Conservation (phyloP, 2,329 filamentous ascomycete species). For the Clarireedia homoeocarpa region DNA sequence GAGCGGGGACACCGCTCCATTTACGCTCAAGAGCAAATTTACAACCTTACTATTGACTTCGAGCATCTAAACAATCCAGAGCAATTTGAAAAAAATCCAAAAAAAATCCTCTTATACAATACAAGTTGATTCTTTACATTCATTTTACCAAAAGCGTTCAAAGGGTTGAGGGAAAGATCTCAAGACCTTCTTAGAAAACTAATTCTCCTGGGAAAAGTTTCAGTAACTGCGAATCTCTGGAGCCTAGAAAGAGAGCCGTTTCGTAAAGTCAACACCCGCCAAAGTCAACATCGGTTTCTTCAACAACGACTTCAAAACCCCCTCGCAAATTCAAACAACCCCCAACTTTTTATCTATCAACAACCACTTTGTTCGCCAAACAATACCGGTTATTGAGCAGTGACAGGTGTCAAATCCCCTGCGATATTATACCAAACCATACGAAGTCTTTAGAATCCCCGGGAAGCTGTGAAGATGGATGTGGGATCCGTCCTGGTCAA, state of each 20-base stretch:
- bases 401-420: neutral
- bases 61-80: no score
- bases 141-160: no score
- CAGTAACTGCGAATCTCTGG: neutral
- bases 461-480: slow-evolving; percentile 61
- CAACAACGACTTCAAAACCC: slow-evolving; percentile 6
- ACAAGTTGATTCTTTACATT: no score
- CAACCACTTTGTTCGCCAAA: neutral
- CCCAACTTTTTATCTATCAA: neutral
- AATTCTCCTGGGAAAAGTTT: neutral
- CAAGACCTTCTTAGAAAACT: no score
- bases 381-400: neutral
- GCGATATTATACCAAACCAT: neutral
- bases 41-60: no score
- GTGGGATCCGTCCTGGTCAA: slow-evolving; percentile 97
- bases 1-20: neutral
- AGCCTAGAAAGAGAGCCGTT: slow-evolving; percentile 6
- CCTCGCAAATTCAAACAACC: neutral
- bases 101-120: no score
- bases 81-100: no score
- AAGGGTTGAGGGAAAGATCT: no score
- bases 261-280: slow-evolving; percentile 8
- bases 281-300: slow-evolving; percentile 9
- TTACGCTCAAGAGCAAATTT: neutral
- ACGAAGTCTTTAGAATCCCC: neutral